These are phyloP conservation scores for Musa troglodytarum DNA, from an alignment of 176 grass and related monocot species.

Conservation along the genomic window DNA sequence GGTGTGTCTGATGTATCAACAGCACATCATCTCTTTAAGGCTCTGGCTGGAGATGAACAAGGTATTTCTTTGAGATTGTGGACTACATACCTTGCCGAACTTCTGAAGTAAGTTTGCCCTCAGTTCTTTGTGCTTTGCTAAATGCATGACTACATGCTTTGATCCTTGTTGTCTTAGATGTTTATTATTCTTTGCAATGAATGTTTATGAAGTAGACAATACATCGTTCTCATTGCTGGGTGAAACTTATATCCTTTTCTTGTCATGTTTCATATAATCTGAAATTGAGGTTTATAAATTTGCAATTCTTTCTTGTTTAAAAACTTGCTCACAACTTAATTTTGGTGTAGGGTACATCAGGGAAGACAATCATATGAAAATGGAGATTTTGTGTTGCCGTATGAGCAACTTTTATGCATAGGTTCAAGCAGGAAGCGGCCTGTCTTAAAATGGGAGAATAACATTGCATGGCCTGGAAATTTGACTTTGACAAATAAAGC, in stretches of 20 bases:
- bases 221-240: neutral
- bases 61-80: constrained; percentile 65
- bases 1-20: constrained; percentile 64
- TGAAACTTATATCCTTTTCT: neutral
- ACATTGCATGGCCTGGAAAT: constrained; percentile 86
- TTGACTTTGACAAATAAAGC: constrained; percentile 81
- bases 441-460: constrained; percentile 97
- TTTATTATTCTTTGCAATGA: neutral
- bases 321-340: neutral
- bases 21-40: constrained; percentile 81
- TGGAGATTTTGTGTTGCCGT: constrained; percentile 45
- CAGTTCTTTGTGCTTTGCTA: neutral
- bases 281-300: neutral
- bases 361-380: constrained; percentile 65
- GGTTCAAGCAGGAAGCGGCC: constrained; percentile 86
- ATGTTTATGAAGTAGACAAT: neutral
- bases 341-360: constrained; percentile 60
- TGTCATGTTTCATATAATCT: neutral
- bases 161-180: neutral
- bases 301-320: neutral
- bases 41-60: constrained; percentile 61
- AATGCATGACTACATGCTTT: neutral
- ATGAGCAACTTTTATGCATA: constrained; percentile 84
- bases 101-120: constrained; percentile 63
- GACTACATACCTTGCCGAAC: constrained; percentile 72